These are phyloP conservation scores for Phytophthora crassamura DNA, from an alignment of 352 stramenopile genomes.

Conservation along the genomic window DNA sequence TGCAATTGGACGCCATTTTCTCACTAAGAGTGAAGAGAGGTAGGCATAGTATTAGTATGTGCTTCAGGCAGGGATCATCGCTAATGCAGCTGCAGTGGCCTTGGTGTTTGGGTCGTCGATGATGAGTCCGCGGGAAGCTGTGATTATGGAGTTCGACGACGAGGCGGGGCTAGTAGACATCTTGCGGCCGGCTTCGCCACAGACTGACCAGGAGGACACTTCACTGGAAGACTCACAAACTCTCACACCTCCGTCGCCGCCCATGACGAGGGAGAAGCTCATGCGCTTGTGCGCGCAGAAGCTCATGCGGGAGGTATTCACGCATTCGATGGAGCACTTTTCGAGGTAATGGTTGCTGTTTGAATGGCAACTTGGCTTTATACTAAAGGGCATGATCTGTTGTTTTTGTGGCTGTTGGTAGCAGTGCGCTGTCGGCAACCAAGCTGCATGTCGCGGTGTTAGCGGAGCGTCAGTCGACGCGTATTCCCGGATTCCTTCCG, in stretches of 20 bases:
- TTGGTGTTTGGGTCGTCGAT: conserved; percentile 67
- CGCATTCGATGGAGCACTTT: conserved; percentile 41
- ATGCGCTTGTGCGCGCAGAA: conserved; percentile 66
- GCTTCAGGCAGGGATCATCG: neutral
- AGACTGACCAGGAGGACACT: conserved; percentile 21
- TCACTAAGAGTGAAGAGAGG: conserved; percentile 43
- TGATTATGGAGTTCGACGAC: conserved; percentile 55
- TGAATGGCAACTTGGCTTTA: neutral
- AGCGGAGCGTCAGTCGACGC: conserved; percentile 33
- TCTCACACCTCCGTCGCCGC: conserved; percentile 1
- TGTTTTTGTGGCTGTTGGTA: neutral
- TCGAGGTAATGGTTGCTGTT: conserved; percentile 34
- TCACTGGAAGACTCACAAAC: conserved; percentile 21
- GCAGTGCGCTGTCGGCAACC: conserved; percentile 52
- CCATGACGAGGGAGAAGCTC: conserved; percentile 41
- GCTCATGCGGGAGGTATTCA: conserved; percentile 58
- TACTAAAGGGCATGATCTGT: neutral
- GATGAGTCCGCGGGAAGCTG: conserved; percentile 58
- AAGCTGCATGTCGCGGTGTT: conserved; percentile 65
- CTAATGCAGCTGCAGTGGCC: conserved; percentile 42
- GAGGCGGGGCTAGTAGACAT: neutral
- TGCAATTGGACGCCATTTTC: conserved; percentile 46
- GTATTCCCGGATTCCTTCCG: conserved; percentile 60
- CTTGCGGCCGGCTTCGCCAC: neutral
- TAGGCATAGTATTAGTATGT: conserved; percentile 8